Evolutionary conservation across 331 rosid genomes (phyloP).

Genomic region (Malus hybrid): DNA sequence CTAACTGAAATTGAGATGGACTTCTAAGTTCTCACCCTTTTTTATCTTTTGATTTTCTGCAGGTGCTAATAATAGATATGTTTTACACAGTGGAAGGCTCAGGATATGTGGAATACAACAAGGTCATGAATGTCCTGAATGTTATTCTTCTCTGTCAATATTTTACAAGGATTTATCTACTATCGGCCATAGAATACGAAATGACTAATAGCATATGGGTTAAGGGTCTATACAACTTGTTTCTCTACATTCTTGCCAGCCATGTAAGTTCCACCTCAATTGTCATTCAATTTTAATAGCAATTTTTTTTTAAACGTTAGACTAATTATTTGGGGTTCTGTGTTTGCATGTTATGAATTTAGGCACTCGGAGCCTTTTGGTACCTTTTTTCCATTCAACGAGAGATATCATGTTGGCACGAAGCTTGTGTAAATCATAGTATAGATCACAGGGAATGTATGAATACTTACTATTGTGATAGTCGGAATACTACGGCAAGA

Average conservation of each 20-base stretch:
- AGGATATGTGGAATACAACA: neutral
- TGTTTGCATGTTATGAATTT: neutral
- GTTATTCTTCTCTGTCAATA: slow-evolving; percentile 3
- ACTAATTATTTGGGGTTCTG: no score
- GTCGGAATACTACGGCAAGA: neutral
- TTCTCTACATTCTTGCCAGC: slow-evolving; percentile 28
- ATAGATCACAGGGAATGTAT: neutral
- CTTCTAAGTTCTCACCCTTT: no score
- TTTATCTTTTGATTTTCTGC: neutral
- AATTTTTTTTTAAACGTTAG: neutral
- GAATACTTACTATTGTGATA: slow-evolving; percentile 1
- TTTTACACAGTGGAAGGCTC: slow-evolving; percentile 1
- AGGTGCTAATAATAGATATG: slow-evolving; percentile 1
- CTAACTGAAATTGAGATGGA: no score
- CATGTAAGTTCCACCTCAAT: slow-evolving; percentile 11
- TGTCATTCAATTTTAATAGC: no score
- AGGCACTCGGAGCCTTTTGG: slow-evolving; percentile 28
- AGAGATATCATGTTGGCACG: neutral
- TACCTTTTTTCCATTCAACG: slow-evolving; percentile 17
- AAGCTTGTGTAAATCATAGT: neutral
- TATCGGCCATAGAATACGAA: neutral
- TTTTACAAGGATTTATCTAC: slow-evolving; percentile 9
- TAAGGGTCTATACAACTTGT: slow-evolving; percentile 19
- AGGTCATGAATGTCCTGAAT: neutral
- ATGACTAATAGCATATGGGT: slow-evolving; percentile 8